A percentile compares a stretch with the other conserved stretches of the same genome.
Conservation (phyloP, 148 eudicot species). For the Polygonum aviculare region DNA sequence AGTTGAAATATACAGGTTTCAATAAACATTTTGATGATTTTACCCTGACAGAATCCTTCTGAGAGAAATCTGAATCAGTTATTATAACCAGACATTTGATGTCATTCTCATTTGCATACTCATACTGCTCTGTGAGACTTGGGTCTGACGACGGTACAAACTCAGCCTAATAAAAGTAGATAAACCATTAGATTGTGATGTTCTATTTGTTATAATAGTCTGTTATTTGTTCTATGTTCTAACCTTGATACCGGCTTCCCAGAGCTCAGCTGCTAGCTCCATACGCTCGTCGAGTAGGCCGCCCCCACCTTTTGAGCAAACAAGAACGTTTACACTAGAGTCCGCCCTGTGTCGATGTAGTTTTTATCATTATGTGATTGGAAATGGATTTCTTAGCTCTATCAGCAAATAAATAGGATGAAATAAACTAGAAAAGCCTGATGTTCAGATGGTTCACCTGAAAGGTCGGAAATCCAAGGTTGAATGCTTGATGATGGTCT, state of each 20-base stretch:
- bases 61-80: slow-evolving; percentile 66
- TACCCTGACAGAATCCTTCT: slow-evolving; percentile 73
- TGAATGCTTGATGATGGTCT: slow-evolving; percentile 70
- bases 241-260: slow-evolving; percentile 85
- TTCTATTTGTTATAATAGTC: background rate
- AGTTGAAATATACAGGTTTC: too few relatives aligned
- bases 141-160: slow-evolving; percentile 78
- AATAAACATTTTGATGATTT: background rate
- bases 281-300: slow-evolving; percentile 82
- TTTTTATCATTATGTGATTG: too few relatives aligned
- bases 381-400: background rate
- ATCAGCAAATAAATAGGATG: background rate
- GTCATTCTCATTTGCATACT: slow-evolving; percentile 91
- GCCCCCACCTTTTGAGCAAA: slow-evolving; percentile 96
- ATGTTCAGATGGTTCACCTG: slow-evolving; percentile 31
- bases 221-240: background rate
- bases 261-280: slow-evolving; percentile 76
- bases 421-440: background rate
- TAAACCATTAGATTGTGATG: background rate
- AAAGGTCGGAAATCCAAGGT: slow-evolving; percentile 44
- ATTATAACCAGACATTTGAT: slow-evolving; percentile 84
- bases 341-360: slow-evolving; percentile 35
- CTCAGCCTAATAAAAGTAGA: slow-evolving; percentile 68
- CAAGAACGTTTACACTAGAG: slow-evolving; percentile 37
- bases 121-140: slow-evolving; percentile 95